phyloP scores from a whole-genome alignment of 345 rosid species.

The Leavenworthia alabamica region DNA sequence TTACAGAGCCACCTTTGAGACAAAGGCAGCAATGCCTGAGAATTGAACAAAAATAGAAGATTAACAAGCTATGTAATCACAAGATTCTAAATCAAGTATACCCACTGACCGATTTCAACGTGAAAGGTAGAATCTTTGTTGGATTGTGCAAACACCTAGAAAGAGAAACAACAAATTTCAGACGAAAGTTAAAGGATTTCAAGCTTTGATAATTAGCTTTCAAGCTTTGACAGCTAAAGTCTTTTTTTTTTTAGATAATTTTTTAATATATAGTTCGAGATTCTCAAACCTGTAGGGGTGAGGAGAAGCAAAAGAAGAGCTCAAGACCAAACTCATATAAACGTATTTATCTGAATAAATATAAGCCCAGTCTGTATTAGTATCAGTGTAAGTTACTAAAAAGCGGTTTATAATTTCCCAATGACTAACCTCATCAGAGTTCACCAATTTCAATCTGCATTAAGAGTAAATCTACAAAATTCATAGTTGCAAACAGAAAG shows the following conservation, averaged over 20 bases:
- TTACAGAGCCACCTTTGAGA: constrained; percentile 39
- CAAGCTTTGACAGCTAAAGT: not conserved
- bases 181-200: not conserved
- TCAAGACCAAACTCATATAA: not conserved
- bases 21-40: constrained; percentile 40
- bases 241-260: too few species aligned
- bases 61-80: not conserved
- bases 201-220: not conserved
- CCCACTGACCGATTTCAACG: constrained; percentile 22
- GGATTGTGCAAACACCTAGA: constrained; percentile 8
- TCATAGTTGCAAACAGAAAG: not conserved
- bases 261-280: too few species aligned
- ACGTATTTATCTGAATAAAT: too few species aligned
- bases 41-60: not conserved
- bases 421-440: constrained; percentile 9
- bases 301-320: not conserved
- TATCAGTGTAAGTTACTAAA: too few species aligned
- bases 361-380: too few species aligned
- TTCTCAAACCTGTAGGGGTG: not conserved
- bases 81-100: not conserved
- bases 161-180: not conserved
- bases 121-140: constrained; percentile 22
- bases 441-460: not conserved
- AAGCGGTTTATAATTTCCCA: not conserved
- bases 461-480: not conserved